phyloP scores from a whole-genome alignment of 1,284 basidiomycete genomes.

The Tremellales sp. region DNA sequence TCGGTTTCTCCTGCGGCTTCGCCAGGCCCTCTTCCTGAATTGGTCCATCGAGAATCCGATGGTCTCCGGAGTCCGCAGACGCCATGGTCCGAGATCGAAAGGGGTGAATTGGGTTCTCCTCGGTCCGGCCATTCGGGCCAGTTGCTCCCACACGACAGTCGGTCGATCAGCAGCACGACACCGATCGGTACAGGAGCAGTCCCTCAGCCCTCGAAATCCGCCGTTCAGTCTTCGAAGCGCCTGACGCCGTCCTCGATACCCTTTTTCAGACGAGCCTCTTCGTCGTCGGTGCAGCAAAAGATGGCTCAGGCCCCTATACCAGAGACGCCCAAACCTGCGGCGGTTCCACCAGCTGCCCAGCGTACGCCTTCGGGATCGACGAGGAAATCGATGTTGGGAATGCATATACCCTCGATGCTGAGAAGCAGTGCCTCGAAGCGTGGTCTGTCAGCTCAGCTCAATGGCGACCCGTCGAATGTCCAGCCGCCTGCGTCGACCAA shows the following conservation, averaged over 20 bases:
- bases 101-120: constrained; percentile 23
- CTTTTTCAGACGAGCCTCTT: constrained; percentile 89
- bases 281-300: constrained; percentile 67
- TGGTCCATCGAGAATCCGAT: too few species aligned
- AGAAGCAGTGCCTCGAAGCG: constrained; percentile 76
- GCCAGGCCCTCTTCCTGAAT: too few species aligned
- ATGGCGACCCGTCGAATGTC: constrained; percentile 9
- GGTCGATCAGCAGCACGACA: constrained; percentile 23
- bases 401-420: constrained; percentile 73
- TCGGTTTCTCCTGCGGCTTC: constrained; percentile 24
- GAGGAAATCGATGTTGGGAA: constrained; percentile 48
- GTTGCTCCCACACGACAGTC: constrained; percentile 9
- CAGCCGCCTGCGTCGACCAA: constrained; percentile 7
- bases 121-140: constrained; percentile 9
- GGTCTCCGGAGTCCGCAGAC: constrained; percentile 22
- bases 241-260: constrained; percentile 92
- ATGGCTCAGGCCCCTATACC: constrained; percentile 5
- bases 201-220: constrained; percentile 26
- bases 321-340: constrained; percentile 21
- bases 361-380: constrained; percentile 19
- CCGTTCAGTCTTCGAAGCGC: constrained; percentile 55
- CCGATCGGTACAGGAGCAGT: constrained; percentile 17
- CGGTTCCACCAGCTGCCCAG: constrained; percentile 17
- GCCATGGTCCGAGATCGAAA: constrained; percentile 31
- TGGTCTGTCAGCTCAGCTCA: constrained; percentile 50